Evolutionary conservation across 2,329 filamentous ascomycete genomes (phyloP), one percentile per base, ranked within the genome.

Genomic region (Teratosphaeria epicoccoides): DNA sequence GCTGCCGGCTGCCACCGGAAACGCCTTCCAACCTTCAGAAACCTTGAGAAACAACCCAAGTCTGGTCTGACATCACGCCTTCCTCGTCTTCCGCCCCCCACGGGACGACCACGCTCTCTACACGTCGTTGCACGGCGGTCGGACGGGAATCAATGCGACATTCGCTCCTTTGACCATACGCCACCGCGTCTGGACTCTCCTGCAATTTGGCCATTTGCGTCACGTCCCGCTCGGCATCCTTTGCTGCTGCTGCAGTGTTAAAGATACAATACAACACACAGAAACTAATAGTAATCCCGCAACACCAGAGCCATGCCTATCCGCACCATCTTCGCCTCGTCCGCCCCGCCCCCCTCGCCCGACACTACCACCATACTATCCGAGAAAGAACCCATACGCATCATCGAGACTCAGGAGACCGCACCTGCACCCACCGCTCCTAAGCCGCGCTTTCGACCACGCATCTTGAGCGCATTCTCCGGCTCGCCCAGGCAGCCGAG

Each of bases 221-320:
- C 40, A 44, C 40, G 40, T 44, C 23, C 40, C 23, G 23, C 17
- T 9, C 40, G 40, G 26, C 26, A 28, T 28, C 26, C 26, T 28
- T 28, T 28, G 49, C 43, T 50, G 37, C 40, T 40, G 37, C 49
- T 50, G 40, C 43, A 40, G 20, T 14, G 24, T 37, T 7, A 6
- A 14, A 23, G 9, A 24, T 14, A 28, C 22, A 5, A 46, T 47
- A 51, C 25, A 28, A 44, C 4, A 45, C 28, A 33, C 49, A 46
- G 25, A 44, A 11, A 61, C 62, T 66, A 64, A 66, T 62, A 52
- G 50, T 60, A 59, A 60, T 61, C 43, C 51, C 43, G n/a, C 49
- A 46, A 49, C 46, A 49, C 59, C 63, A 65, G 63, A 74, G 74
- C 76, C 71, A 83, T 83, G 80, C 79, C 80, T 77, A 74, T 77